Percentiles rank a stretch among this genome's conserved stretches.
Conservation (phyloP, 2,329 filamentous ascomycete species). For the Chaetomiaceae sp. region DNA sequence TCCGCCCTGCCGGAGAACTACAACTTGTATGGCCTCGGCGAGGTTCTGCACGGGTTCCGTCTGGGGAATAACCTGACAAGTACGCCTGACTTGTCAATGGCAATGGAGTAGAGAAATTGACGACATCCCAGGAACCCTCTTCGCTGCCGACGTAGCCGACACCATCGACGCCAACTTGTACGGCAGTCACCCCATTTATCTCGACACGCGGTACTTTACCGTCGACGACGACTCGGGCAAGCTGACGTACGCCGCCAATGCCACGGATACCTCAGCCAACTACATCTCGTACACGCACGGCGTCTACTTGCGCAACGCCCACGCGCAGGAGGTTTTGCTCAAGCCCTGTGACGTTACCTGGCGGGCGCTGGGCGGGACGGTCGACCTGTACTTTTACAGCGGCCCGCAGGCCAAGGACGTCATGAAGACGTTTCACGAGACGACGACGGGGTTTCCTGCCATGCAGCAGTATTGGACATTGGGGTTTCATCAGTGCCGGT, state of each 20-base stretch:
- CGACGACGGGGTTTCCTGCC: constrained; percentile 64
- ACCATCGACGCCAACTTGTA: constrained; percentile 67
- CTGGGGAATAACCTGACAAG: constrained; percentile 70
- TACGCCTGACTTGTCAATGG: constrained; percentile 24
- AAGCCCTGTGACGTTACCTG: constrained; percentile 62
- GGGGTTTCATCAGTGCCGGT: constrained; percentile 79
- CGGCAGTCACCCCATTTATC: constrained; percentile 71
- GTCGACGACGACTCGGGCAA: constrained; percentile 45
- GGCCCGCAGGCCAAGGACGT: constrained; percentile 66
- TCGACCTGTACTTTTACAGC: constrained; percentile 76
- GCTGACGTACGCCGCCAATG: constrained; percentile 50
- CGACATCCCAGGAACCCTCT: constrained; percentile 41
- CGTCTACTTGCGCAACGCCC: constrained; percentile 71
- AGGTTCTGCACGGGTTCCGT: constrained; percentile 65
- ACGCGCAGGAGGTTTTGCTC: constrained; percentile 69
- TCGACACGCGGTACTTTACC: constrained; percentile 73
- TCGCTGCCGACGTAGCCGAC: constrained; percentile 64
- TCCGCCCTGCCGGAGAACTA: constrained; percentile 64
- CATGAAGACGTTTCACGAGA: constrained; percentile 65
- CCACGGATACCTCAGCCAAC: constrained; percentile 46
- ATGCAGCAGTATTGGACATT: constrained; percentile 81
- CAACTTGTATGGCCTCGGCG: constrained; percentile 71
- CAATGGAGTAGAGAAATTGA: not conserved
- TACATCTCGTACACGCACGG: constrained; percentile 71
- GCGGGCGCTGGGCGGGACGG: constrained; percentile 68